phyloP scores from a whole-genome alignment of 1,139 yeast species.

The Pichia norvegensis region DNA sequence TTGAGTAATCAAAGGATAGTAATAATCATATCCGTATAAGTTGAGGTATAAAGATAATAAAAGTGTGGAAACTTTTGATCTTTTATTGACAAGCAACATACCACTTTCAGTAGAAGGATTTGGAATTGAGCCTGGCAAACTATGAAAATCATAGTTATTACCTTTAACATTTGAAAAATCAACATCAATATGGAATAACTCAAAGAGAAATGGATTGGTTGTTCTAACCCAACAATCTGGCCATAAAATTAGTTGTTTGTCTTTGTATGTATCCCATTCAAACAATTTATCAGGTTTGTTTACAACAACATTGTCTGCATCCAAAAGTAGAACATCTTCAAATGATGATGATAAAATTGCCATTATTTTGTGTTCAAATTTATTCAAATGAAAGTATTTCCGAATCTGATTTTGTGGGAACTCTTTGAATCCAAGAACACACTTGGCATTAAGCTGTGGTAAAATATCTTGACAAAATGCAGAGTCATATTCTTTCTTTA shows the following conservation, averaged over 20 bases:
- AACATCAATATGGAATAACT: constrained; percentile 42
- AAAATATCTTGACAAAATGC: constrained; percentile 40
- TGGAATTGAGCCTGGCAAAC: constrained; percentile 50
- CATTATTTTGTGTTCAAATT: constrained; percentile 57
- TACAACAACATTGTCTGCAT: constrained; percentile 62
- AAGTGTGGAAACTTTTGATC: constrained; percentile 42
- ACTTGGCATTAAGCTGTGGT: constrained; percentile 40
- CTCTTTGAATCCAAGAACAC: constrained; percentile 28
- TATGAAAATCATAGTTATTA: constrained; percentile 38
- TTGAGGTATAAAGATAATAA: constrained; percentile 51
- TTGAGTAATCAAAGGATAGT: constrained; percentile 55
- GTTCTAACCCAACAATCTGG: constrained; percentile 67
- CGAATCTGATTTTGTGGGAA: constrained; percentile 22
- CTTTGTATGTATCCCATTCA: constrained; percentile 27
- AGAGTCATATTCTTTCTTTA: constrained; percentile 39
- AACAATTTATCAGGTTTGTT: constrained; percentile 47
- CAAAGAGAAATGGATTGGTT: constrained; percentile 51
- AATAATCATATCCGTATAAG: constrained; percentile 50
- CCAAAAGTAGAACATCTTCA: constrained; percentile 53
- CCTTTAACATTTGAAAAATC: constrained; percentile 25
- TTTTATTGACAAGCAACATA: constrained; percentile 49
- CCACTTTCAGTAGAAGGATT: constrained; percentile 63
- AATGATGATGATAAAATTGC: constrained; percentile 54
- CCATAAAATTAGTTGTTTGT: constrained; percentile 45
- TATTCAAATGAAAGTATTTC: constrained; percentile 35